These are phyloP conservation scores for Neurospora sp. DNA, from an alignment of 495 filamentous ascomycete species.

Conservation along the genomic window DNA sequence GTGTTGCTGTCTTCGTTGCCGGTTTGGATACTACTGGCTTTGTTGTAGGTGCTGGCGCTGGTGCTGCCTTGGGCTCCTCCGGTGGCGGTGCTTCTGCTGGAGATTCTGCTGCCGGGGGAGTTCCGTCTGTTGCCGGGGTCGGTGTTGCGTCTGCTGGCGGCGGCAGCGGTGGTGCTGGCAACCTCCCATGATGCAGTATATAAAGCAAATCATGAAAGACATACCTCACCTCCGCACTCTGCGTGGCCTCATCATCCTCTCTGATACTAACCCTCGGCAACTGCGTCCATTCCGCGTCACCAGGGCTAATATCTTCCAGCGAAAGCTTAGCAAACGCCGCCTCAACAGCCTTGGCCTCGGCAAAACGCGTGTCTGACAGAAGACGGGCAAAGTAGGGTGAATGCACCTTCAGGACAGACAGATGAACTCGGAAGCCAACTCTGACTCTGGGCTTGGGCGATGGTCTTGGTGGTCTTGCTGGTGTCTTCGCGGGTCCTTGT, in stretches of 20 bases:
- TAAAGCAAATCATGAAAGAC: constrained; percentile 47
- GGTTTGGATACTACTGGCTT: too few species aligned
- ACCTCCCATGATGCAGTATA: constrained; percentile 36
- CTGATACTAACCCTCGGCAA: constrained; percentile 46
- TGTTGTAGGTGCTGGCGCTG: too few species aligned
- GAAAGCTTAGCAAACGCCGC: constrained; percentile 33
- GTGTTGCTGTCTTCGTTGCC: not conserved
- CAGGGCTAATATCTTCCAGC: constrained; percentile 30
- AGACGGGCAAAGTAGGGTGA: constrained; percentile 53
- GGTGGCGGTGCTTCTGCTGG: too few species aligned
- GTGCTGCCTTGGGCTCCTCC: too few species aligned
- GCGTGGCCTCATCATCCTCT: constrained; percentile 50
- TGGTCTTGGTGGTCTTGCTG: constrained; percentile 12
- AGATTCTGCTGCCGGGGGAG: too few species aligned
- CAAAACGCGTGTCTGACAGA: constrained; percentile 39
- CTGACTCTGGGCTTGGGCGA: constrained; percentile 23
- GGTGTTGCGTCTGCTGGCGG: too few species aligned
- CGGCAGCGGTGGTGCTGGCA: not conserved
- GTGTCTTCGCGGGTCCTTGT: constrained; percentile 11
- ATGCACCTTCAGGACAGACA: constrained; percentile 29
- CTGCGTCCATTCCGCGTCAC: constrained; percentile 32
- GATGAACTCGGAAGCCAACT: constrained; percentile 29
- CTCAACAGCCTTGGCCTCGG: constrained; percentile 38
- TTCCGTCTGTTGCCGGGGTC: too few species aligned
- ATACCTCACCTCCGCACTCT: constrained; percentile 35